A percentile compares a stretch with the other conserved stretches of the same genome.
These are phyloP conservation scores for Alternaria sp. DNA, from an alignment of 2,329 filamentous ascomycete species.

Conservation along the genomic window DNA sequence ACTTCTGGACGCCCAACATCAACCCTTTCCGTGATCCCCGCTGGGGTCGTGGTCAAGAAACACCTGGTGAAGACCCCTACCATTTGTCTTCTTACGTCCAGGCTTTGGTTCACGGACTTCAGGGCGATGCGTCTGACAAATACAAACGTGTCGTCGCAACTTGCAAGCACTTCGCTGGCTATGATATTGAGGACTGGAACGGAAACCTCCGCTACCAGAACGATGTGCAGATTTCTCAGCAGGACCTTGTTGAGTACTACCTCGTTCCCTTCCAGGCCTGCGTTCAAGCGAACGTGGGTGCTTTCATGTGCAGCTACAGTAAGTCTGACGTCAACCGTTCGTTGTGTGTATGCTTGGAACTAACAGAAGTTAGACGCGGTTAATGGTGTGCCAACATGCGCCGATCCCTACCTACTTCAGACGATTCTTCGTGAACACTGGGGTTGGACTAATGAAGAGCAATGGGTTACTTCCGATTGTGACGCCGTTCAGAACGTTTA, in stretches of 20 bases:
- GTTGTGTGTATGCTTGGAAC: background rate
- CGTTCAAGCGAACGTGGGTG: conserved; percentile 57
- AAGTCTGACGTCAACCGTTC: background rate
- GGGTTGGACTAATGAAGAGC: conserved; percentile 68
- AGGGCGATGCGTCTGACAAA: conserved; percentile 53
- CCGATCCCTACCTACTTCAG: conserved; percentile 69
- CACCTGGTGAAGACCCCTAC: conserved; percentile 66
- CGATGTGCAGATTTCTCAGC: conserved; percentile 65
- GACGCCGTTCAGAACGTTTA: conserved; percentile 69
- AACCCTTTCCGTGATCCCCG: conserved; percentile 71
- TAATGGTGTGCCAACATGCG: conserved; percentile 72
- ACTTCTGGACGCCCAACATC: conserved; percentile 74
- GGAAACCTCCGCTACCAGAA: conserved; percentile 57
- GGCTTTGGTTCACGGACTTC: conserved; percentile 63
- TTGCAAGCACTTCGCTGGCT: conserved; percentile 52
- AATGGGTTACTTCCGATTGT: conserved; percentile 72
- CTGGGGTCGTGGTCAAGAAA: conserved; percentile 64
- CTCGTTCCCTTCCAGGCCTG: conserved; percentile 69
- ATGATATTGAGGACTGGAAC: conserved; percentile 46
- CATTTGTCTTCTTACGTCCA: conserved; percentile 63
- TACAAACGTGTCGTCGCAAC: conserved; percentile 42
- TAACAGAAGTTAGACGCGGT: conserved; percentile 62
- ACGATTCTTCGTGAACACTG: conserved; percentile 72
- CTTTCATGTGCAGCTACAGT: conserved; percentile 65
- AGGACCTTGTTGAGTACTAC: conserved; percentile 75